Base-by-base conservation (phyloP, 129 eudicot genomes). In the Glebionis coronaria region DNA sequence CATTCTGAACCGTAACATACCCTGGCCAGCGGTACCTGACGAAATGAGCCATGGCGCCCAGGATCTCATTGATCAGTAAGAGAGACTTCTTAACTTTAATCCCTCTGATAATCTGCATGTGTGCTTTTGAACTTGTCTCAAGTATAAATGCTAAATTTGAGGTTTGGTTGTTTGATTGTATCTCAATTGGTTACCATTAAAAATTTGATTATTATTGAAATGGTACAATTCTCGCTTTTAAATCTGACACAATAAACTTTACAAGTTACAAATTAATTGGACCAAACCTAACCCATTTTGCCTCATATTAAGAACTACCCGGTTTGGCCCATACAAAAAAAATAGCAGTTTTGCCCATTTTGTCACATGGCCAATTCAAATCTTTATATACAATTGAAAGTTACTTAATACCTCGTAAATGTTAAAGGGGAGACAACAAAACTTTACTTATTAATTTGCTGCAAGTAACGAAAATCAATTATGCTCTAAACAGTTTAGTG, bases 21-120 rank as follows among this genome's bases (percentile, higher is more conserved):
- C 98, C 63, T 92, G 98, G 98, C 98, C 98, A 45, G 77, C 27
- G 14, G 95, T 86, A 11, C 96, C 98, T 40, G 96, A 92, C 40
- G 98, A 92, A 75, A 88, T 92, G 96, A 92, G 96, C 82, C 67
- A 5, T 46, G 98, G 88, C 27, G 90, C 98, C 15, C 76, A 79
- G 40, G 96, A 92, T 79, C 86, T 92, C 63, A 86, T 92, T 69
- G 96, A 92, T 74, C 73, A 72, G 98, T 92, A 84, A 85, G 88
- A 65, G 55, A 68, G 64, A 31, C 60, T 47, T 60, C 52, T 35
- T 61, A 47, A 28, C 52, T 40, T 13, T 18, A 16, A 11, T 38
- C n/a, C 50, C 63, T 45, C 60, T 53, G 27, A 28, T 47, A 52
- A 42, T 44, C 35, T 21, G 58, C 23, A 21, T 59, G 5, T 54